These are phyloP conservation scores for Lentinula guzmanii DNA, from an alignment of 768 basidiomycete species.

Conservation along the genomic window DNA sequence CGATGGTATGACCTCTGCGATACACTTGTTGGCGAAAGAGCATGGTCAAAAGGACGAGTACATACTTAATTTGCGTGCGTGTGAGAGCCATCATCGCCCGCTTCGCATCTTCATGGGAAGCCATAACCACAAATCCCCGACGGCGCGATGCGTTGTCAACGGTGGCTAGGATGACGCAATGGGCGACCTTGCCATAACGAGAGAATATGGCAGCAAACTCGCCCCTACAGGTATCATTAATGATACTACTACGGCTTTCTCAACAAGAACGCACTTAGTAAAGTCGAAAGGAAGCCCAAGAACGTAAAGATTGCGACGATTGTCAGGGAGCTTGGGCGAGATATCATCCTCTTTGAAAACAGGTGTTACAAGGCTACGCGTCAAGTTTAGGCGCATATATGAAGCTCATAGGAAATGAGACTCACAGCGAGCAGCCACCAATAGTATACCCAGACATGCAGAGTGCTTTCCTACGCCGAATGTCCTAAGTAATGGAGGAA, in stretches of 20 bases:
- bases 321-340: constrained; percentile 26
- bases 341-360: constrained; percentile 18
- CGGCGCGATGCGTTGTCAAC: constrained; percentile 80
- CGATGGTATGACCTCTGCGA: constrained; percentile 63
- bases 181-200: constrained; percentile 60
- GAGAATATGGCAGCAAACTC: constrained; percentile 62
- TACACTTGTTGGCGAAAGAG: not conserved
- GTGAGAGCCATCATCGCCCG: constrained; percentile 61
- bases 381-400: constrained; percentile 14
- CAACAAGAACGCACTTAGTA: constrained; percentile 48
- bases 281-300: constrained; percentile 79
- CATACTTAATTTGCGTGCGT: constrained; percentile 65
- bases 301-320: constrained; percentile 80
- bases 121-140: constrained; percentile 82
- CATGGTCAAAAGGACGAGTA: not conserved
- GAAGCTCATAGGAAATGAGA: constrained; percentile 11
- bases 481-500: constrained; percentile 2
- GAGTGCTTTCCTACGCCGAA: constrained; percentile 49
- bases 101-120: constrained; percentile 63
- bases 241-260: not conserved
- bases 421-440: constrained; percentile 51
- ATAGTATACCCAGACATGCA: constrained; percentile 61
- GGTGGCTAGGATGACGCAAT: constrained; percentile 79
- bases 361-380: constrained; percentile 31
- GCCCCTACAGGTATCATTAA: constrained; percentile 20